phyloP scores from a whole-genome alignment of 495 filamentous ascomycete species.

The Rhizodiscina lignyota region DNA sequence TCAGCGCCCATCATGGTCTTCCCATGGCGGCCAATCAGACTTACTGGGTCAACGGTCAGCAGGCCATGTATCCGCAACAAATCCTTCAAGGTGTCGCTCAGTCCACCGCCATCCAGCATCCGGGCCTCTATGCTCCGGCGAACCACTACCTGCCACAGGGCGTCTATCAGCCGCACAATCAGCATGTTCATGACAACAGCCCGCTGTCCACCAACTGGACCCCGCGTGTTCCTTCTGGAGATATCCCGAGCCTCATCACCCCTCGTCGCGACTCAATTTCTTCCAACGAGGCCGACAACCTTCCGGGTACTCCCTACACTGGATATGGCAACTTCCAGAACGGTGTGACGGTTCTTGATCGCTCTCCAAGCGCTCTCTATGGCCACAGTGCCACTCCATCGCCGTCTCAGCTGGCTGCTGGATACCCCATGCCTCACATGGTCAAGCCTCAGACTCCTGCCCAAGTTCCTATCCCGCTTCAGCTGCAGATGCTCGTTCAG shows the following conservation, averaged over 20 bases:
- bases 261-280: constrained; percentile 32
- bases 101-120: too few relatives aligned
- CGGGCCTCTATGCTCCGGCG: constrained; percentile 20
- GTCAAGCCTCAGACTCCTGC: constrained; percentile 34
- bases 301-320: constrained; percentile 37
- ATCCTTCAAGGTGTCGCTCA: too few relatives aligned
- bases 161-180: constrained; percentile 17
- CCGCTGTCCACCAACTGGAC: constrained; percentile 23
- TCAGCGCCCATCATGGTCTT: too few relatives aligned
- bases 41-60: too few relatives aligned
- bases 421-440: constrained; percentile 21
- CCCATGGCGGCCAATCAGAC: too few relatives aligned
- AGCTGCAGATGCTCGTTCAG: constrained; percentile 53
- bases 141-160: constrained; percentile 16
- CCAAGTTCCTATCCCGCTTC: constrained; percentile 41
- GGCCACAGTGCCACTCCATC: constrained; percentile 33
- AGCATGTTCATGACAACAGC: constrained; percentile 18
- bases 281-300: constrained; percentile 42
- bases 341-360: constrained; percentile 41
- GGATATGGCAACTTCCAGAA: constrained; percentile 35
- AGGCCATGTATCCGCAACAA: too few relatives aligned
- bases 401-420: constrained; percentile 36
- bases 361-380: constrained; percentile 31
- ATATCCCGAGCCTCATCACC: constrained; percentile 26
- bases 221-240: constrained; percentile 12